Evolutionary conservation across 2,329 filamentous ascomycete species (phyloP), one percentile per base, ranked within the genome.

Genomic region (Aspergillus tubingensis): DNA sequence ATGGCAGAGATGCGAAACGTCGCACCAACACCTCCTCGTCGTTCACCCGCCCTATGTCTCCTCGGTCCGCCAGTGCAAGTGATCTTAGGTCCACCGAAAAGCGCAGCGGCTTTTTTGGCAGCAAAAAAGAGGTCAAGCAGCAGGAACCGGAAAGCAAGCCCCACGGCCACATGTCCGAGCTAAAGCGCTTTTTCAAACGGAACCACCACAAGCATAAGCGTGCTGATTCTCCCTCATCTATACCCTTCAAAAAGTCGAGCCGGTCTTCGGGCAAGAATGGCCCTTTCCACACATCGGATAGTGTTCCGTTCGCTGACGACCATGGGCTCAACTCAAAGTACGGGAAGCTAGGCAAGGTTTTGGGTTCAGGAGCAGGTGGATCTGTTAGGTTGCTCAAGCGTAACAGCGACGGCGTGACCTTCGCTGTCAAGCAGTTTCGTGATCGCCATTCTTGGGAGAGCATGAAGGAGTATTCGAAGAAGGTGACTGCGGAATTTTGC

Each of bases 401-500:
- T 62, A 94, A 88, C 71, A 93, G 91, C 64, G 95, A 99, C 72
- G 90, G 90, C 25, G 92, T 91, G 6, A 95, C 96, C 0, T 99
- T 99, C 76, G 95, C 95, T 1, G 95, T 98, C 56, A 99, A 99
- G 77, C 94, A 99, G 73, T 99, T 99, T 78, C 85, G 95, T 56
- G 88, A 94, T 57, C 87, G 92, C 36, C 94, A 99, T 77, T 88
- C 90, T 0, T 96, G 97, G 77, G 95, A 99, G 77, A 91, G 89
- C 1, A 91, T 97, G 73, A 92, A 91, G 70, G 95, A 98, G 68
- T 99, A 99, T 72, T 91, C 92, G 68, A 99, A 99, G 79, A 99
- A 99, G 75, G 88, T 99, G 50, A 99, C 95, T 0, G 94, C 95
- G 2, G 95, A 99, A 73, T 99, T 99, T 76, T 99, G 95, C 74